A percentile compares a stretch with the other conserved stretches of the same genome.
Conservation (phyloP, 2,329 filamentous ascomycete genomes). For the Apiospora hydei region DNA sequence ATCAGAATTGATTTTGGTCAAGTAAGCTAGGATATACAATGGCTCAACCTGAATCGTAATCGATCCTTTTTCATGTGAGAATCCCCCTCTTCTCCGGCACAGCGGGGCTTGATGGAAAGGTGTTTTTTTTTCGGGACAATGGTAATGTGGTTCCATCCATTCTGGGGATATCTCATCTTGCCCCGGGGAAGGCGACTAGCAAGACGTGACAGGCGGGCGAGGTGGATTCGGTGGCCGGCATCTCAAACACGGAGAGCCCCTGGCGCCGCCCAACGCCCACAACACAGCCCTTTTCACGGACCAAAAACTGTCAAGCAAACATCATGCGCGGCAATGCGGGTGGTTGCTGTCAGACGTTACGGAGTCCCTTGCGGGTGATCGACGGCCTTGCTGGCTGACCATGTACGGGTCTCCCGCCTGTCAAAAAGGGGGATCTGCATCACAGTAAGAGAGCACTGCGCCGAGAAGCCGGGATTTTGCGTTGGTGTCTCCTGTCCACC, state of each 20-base stretch:
- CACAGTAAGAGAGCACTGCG: background rate
- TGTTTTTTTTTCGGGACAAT: background rate
- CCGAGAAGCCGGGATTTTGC: background rate
- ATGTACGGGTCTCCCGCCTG: conserved; percentile 3
- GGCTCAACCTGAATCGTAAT: background rate
- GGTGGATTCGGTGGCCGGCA: background rate
- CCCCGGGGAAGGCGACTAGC: conserved; percentile 1
- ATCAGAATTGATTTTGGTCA: background rate
- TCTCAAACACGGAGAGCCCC: background rate
- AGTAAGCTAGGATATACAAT: background rate
- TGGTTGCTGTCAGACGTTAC: background rate
- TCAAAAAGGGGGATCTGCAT: background rate
- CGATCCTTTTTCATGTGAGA: background rate
- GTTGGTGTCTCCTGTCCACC: background rate
- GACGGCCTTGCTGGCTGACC: background rate
- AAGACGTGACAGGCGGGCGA: background rate
- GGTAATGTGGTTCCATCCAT: background rate
- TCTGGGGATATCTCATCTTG: background rate
- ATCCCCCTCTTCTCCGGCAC: background rate
- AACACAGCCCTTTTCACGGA: conserved; percentile 1
- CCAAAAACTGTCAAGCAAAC: background rate
- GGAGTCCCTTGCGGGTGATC: conserved; percentile 1
- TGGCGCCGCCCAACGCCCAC: background rate
- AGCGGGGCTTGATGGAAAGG: too few relatives aligned
- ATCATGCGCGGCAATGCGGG: background rate